Evolutionary conservation across 2,329 filamentous ascomycete genomes (phyloP).

Genomic region (Ophiosphaerella narmari): DNA sequence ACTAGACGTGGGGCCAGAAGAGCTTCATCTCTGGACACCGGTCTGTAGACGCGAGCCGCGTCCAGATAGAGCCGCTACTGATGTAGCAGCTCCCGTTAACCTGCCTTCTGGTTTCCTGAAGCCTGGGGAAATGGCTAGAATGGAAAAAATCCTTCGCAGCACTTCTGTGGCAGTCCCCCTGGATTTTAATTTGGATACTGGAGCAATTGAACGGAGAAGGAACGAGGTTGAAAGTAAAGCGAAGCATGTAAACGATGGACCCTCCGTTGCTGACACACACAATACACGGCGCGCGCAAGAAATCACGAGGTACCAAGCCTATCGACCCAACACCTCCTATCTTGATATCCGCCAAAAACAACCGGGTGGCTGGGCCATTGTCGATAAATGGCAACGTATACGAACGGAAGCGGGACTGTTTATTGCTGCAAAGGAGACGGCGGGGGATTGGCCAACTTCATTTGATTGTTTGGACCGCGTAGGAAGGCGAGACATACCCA

Average conservation of each 20-base stretch:
- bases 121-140: not conserved
- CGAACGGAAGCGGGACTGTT: slow-evolving; percentile 7
- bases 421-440: slow-evolving; percentile 6
- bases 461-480: slow-evolving; percentile 9
- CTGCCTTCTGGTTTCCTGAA: not conserved
- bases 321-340: not conserved
- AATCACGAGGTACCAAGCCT: not conserved
- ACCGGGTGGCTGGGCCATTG: not conserved
- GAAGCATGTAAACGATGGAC: not conserved
- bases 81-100: too few relatives aligned
- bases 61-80: not conserved
- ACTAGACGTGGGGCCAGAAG: not conserved
- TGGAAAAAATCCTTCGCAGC: not conserved
- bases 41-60: not conserved
- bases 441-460: slow-evolving; percentile 14
- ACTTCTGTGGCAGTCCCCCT: not conserved
- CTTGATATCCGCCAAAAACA: not conserved
- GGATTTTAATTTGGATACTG: not conserved
- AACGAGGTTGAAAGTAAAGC: not conserved
- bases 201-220: not conserved
- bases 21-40: slow-evolving; percentile 2
- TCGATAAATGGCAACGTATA: not conserved
- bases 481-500: not conserved
- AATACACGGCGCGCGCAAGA: not conserved
- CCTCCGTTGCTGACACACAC: not conserved